A percentile compares a stretch with the other conserved stretches of the same genome.
phyloP scores from a whole-genome alignment of 148 eudicot genomes.

The Dysphania ambrosioides region DNA sequence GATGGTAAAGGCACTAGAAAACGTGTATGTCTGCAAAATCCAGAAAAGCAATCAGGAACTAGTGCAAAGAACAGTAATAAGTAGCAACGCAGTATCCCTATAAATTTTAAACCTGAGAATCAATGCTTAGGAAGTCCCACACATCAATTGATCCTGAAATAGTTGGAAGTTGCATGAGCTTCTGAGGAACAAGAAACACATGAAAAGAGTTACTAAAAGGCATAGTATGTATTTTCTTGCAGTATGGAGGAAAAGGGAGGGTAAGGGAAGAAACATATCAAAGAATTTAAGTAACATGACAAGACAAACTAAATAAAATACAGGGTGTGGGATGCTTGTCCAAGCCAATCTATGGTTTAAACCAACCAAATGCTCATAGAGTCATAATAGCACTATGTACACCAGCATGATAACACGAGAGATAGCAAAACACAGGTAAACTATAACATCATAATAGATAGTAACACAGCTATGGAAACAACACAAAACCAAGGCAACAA shows the following conservation, averaged over 20 bases:
- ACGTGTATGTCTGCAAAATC: slow-evolving; percentile 76
- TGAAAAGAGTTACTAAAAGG: slow-evolving; percentile 14
- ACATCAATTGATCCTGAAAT: slow-evolving; percentile 93
- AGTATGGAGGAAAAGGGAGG: not conserved
- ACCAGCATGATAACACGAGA: not conserved
- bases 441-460: slow-evolving; percentile 1
- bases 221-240: not conserved
- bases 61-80: slow-evolving; percentile 1
- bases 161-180: slow-evolving; percentile 89
- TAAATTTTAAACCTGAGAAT: slow-evolving; percentile 76
- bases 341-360: not conserved
- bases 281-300: not conserved
- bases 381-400: not conserved
- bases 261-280: too few species aligned
- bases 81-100: slow-evolving; percentile 2
- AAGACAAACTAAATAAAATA: not conserved
- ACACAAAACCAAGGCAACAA: not conserved
- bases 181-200: slow-evolving; percentile 44
- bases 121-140: slow-evolving; percentile 99
- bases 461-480: not conserved
- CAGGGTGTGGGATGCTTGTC: not conserved
- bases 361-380: not conserved
- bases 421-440: too few species aligned
- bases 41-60: slow-evolving; percentile 25
- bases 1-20: slow-evolving; percentile 83